Percentiles rank a stretch among this genome's conserved stretches.
Evolutionary conservation across 371 early-diverging fungal species (phyloP).

Genomic region (Coemansia sp.): DNA sequence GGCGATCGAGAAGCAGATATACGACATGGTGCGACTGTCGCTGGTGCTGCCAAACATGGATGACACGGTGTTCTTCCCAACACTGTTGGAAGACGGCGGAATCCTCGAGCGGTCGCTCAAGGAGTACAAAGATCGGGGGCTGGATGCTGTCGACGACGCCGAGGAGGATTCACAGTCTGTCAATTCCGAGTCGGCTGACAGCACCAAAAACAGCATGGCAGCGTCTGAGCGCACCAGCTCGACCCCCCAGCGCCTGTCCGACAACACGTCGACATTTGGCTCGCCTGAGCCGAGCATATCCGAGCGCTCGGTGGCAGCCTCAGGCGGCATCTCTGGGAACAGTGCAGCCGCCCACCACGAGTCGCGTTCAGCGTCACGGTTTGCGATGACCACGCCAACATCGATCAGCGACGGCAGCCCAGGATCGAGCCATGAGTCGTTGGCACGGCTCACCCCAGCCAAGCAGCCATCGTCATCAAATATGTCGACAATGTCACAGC

Average conservation of each 20-base stretch:
- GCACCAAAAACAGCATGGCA: neutral
- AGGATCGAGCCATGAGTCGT: slow-evolving; percentile 19
- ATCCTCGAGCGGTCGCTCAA: slow-evolving; percentile 37
- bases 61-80: slow-evolving; percentile 79
- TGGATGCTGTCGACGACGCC: slow-evolving; percentile 3
- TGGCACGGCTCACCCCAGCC: neutral
- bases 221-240: neutral
- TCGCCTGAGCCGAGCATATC: neutral
- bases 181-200: neutral
- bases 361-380: neutral
- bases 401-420: slow-evolving; percentile 15
- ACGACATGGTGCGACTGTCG: slow-evolving; percentile 76
- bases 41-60: slow-evolving; percentile 92
- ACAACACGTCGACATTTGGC: neutral
- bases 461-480: neutral
- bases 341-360: neutral
- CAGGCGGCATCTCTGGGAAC: slow-evolving; percentile 5
- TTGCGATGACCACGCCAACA: slow-evolving; percentile 19
- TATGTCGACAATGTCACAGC: neutral
- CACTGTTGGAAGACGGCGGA: slow-evolving; percentile 54
- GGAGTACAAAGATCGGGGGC: slow-evolving; percentile 21
- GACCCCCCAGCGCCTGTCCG: neutral
- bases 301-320: neutral
- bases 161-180: neutral
- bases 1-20: slow-evolving; percentile 80